Evolutionary conservation across 352 stramenopile species (phyloP), one percentile per base, ranked within the genome.

Genomic region (Thalassiosira oceanica): DNA sequence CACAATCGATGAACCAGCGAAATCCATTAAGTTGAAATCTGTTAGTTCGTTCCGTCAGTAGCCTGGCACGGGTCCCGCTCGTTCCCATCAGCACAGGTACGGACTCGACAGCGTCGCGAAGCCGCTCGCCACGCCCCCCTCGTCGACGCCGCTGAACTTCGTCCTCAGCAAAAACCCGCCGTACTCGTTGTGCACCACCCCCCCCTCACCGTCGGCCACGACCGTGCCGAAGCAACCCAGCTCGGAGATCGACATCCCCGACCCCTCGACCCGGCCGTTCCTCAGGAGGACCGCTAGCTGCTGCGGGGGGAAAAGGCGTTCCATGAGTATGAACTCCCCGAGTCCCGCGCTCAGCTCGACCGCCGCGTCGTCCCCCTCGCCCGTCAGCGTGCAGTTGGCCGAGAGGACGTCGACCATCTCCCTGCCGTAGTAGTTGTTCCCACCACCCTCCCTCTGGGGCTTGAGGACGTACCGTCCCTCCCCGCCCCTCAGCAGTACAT

Each of bases 401-500:
- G 87, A 54, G 27, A 99, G 87, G 16, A 93, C 93, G 1, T 85
- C 41, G 7, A 86, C 85, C 15, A 99, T 83, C 16, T 98, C 84
- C 15, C 96, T 81, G 18, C 94, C 95, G 70, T 98, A 99, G 43
- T 97, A 83, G 61, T 99, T 99, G 79, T 99, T 98, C 21, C 96
- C 96, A 52, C 96, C 96, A 16, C 96, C 96, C 78, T 99, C 96
- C 20, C 96, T 93, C 86, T 99, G 96, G 1, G 96, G 96, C 85
- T 99, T 99, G 20, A 99, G 74, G 11, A 99, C 96, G 67, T 93
- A 99, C 3, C 82, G 44, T 7, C 41, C 74, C 33, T 87, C 63
- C 31, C 54, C 42, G 13, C 68, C 88, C 39, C 78, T 41, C 3
- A 81, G 60, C 11, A 93, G 52, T 0, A 91, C 88, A 7, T 88